Conservation (phyloP, 257 asterid genomes). For the Forsythia suspensa region DNA sequence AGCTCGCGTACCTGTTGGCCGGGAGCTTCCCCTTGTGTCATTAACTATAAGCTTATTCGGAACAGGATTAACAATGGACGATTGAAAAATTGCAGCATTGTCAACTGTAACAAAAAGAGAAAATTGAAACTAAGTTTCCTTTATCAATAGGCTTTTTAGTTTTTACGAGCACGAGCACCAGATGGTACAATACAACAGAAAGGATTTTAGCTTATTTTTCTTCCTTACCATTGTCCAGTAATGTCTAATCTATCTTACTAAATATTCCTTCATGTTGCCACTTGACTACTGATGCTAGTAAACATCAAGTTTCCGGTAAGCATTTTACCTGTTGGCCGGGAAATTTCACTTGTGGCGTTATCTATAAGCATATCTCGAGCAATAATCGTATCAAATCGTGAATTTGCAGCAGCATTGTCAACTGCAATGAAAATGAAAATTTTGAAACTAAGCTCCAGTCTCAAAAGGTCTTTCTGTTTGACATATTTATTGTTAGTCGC, state of each 20-base stretch:
- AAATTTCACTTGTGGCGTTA: background rate
- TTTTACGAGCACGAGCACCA: background rate
- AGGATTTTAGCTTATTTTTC: background rate
- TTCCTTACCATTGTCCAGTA: too few species aligned
- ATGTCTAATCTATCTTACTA: too few species aligned
- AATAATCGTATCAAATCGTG: background rate
- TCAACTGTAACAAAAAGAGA: constrained; percentile 20
- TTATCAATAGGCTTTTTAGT: background rate
- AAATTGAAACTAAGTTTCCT: background rate
- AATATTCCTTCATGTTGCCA: too few species aligned
- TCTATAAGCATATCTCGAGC: background rate
- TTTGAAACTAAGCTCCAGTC: background rate
- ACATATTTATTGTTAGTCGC: background rate
- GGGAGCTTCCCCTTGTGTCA: background rate
- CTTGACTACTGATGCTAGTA: background rate
- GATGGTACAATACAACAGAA: background rate
- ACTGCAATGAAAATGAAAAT: constrained; percentile 2
- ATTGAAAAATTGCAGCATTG: constrained; percentile 26
- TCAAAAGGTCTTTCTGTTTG: background rate
- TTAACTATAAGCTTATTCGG: constrained; percentile 20
- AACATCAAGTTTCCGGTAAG: background rate
- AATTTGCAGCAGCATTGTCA: background rate
- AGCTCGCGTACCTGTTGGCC: background rate
- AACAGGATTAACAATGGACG: constrained; percentile 10
- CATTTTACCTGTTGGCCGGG: constrained; percentile 22